Evolutionary conservation across 2,329 filamentous ascomycete genomes (phyloP).

Genomic region (Ophiostoma sp.): DNA sequence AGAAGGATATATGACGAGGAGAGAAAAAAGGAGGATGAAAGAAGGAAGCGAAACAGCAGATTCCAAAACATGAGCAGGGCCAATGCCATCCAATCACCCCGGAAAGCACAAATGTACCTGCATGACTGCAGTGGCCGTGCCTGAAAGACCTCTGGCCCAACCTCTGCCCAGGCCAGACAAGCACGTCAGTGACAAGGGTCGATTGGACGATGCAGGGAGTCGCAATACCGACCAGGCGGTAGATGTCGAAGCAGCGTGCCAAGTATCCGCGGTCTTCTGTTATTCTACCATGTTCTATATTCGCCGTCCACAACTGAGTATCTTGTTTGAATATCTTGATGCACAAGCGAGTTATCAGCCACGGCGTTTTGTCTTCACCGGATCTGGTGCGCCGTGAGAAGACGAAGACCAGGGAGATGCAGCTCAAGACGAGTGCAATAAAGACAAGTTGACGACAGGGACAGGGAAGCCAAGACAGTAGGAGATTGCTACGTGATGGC

Average conservation of each 20-base stretch:
- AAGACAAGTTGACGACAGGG: neutral
- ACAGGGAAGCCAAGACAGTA: neutral
- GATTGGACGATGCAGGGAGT: constrained; percentile 22
- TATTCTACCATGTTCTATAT: neutral
- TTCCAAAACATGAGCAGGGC: neutral
- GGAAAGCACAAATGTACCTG: neutral
- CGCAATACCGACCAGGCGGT: neutral
- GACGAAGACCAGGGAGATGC: neutral
- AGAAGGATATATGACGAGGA: neutral
- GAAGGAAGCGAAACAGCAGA: neutral
- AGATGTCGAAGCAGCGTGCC: constrained; percentile 14
- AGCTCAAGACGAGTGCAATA: neutral
- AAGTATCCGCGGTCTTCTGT: neutral
- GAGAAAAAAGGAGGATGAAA: neutral
- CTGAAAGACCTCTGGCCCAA: neutral
- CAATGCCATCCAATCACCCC: neutral
- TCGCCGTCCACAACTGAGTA: neutral
- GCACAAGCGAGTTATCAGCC: constrained; percentile 2
- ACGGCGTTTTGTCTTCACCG: neutral
- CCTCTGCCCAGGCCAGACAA: neutral
- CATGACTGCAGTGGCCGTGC: neutral
- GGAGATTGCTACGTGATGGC: neutral
- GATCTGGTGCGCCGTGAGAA: constrained; percentile 1
- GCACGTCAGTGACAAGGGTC: constrained; percentile 19
- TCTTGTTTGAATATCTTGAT: neutral